Evolutionary conservation across 23 red algal species (phyloP).

Genomic region (Gracilaria vermiculophylla): DNA sequence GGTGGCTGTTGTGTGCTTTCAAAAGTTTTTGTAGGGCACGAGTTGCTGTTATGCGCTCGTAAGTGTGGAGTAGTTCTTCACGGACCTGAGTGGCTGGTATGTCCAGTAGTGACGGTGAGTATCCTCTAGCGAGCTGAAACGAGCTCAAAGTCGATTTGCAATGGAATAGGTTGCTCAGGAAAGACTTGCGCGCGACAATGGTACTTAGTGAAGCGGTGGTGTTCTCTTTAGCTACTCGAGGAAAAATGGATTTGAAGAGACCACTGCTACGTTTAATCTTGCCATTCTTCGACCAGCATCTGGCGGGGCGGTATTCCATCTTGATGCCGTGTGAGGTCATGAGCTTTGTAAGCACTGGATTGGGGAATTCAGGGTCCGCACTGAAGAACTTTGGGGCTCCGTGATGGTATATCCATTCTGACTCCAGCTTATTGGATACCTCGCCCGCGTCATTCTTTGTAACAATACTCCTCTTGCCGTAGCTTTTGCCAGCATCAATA

Average conservation of each 20-base stretch:
- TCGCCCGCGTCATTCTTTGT: neutral
- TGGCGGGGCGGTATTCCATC: neutral
- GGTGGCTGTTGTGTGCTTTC: neutral
- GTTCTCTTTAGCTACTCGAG: neutral
- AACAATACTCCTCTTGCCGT: neutral
- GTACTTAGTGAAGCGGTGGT: neutral
- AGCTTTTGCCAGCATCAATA: neutral
- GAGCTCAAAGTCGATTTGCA: neutral
- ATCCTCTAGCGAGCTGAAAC: conserved; percentile 33
- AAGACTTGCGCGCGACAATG: conserved; percentile 4
- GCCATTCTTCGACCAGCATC: conserved; percentile 6
- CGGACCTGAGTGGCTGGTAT: conserved; percentile 20
- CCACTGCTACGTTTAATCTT: conserved; percentile 27
- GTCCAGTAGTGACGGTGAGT: conserved; percentile 15
- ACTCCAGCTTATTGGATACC: neutral
- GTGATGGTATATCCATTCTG: conserved; percentile 19
- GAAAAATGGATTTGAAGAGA: neutral
- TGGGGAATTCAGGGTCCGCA: conserved; percentile 19
- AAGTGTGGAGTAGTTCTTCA: conserved; percentile 12
- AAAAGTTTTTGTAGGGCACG: conserved; percentile 42
- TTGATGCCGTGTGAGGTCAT: neutral
- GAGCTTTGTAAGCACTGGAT: neutral
- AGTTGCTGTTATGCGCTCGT: neutral
- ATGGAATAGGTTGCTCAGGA: conserved; percentile 31
- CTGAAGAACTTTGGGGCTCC: conserved; percentile 3